A percentile compares a stretch with the other conserved stretches of the same genome.
Evolutionary conservation across 352 stramenopile genomes (phyloP).

Genomic region (Phytophthora pluvialis): DNA sequence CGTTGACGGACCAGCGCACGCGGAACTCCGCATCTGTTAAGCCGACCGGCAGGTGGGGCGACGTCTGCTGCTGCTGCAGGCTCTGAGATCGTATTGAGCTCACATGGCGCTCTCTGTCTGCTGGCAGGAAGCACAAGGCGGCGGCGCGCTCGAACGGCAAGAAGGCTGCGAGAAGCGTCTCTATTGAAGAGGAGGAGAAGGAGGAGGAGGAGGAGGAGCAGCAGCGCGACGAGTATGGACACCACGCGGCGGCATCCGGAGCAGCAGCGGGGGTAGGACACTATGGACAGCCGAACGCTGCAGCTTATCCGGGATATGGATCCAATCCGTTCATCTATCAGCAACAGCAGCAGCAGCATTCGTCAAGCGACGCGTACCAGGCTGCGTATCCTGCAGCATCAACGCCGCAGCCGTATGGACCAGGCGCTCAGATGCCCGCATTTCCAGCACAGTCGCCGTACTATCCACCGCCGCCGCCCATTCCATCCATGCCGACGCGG

Average conservation of each 20-base stretch:
- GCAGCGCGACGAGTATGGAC: conserved; percentile 3
- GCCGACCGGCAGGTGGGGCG: conserved; percentile 19
- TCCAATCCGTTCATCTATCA: conserved; percentile 16
- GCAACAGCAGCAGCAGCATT: conserved; percentile 25
- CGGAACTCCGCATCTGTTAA: conserved; percentile 22
- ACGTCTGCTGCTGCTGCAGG: not conserved
- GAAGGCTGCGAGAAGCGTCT: conserved; percentile 33
- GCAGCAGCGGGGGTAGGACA: conserved; percentile 9
- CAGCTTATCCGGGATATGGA: conserved; percentile 14
- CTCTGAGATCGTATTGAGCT: conserved; percentile 12
- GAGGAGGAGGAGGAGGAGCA: conserved; percentile 19
- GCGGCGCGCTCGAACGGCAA: conserved; percentile 15
- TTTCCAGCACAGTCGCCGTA: conserved; percentile 32
- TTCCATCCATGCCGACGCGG: conserved; percentile 29
- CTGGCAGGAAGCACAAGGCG: conserved; percentile 33
- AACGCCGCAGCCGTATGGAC: conserved; percentile 27
- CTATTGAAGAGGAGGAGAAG: conserved; percentile 23
- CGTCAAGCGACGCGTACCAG: conserved; percentile 59
- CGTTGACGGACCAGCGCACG: conserved; percentile 53
- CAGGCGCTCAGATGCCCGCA: conserved; percentile 20
- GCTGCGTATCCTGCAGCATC: conserved; percentile 43
- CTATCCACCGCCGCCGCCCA: conserved; percentile 30
- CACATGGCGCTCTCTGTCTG: not conserved
- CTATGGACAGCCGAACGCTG: conserved; percentile 22
- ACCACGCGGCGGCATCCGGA: not conserved